Percentiles rank a stretch among this genome's conserved stretches.
Evolutionary conservation across 2,329 filamentous ascomycete species (phyloP).

Genomic region (Diatrype stigma): DNA sequence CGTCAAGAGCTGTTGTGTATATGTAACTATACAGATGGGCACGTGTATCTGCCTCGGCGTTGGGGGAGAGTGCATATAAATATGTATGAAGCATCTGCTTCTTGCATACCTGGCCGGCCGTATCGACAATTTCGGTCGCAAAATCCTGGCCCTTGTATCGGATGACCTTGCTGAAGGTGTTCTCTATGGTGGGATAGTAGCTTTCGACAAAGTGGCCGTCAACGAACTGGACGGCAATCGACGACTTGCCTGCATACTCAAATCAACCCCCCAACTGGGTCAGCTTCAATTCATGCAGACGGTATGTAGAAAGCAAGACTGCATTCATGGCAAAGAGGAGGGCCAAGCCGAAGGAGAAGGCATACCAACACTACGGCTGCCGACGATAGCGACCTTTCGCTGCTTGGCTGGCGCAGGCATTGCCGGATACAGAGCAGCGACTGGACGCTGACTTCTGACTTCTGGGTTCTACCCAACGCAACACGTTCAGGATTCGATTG

Average conservation of each 20-base stretch:
- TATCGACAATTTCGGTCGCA: conserved; percentile 96
- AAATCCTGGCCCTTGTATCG: conserved; percentile 90
- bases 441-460: background rate
- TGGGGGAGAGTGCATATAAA: background rate
- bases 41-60: background rate
- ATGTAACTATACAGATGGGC: background rate
- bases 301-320: conserved; percentile 2
- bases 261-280: background rate
- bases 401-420: conserved; percentile 69
- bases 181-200: conserved; percentile 99
- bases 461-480: background rate
- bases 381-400: conserved; percentile 78
- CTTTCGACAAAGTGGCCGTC: conserved; percentile 98
- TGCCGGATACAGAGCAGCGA: conserved; percentile 7
- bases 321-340: background rate
- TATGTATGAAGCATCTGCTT: background rate
- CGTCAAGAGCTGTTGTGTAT: background rate
- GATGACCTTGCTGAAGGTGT: conserved; percentile 96
- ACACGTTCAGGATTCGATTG: background rate
- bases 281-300: conserved; percentile 5
- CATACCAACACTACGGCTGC: conserved; percentile 75
- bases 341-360: conserved; percentile 10
- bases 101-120: conserved; percentile 75
- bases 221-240: conserved; percentile 92
- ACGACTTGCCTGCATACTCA: conserved; percentile 77